These are phyloP conservation scores for Nasturtium officinale DNA, from an alignment of 345 rosid genomes.

Conservation along the genomic window DNA sequence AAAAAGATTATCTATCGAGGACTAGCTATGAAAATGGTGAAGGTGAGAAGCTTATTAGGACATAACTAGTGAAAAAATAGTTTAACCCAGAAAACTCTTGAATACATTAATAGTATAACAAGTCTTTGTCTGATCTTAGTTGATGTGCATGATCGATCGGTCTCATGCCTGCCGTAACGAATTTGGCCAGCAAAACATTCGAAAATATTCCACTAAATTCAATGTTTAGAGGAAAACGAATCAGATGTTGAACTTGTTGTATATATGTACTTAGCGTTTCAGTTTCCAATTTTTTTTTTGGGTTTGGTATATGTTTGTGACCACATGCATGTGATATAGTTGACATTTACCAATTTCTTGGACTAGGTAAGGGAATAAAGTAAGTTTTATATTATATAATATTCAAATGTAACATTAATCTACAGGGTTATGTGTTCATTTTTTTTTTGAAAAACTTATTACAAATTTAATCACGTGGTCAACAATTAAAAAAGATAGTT, in stretches of 20 bases:
- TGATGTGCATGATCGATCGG: too few relatives aligned
- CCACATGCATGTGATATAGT: constrained; percentile 24
- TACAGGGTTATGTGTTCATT: not conserved
- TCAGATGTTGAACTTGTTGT: constrained; percentile 16
- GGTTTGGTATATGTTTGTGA: constrained; percentile 23
- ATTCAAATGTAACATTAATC: not conserved
- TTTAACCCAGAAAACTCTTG: not conserved
- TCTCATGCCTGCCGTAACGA: not conserved
- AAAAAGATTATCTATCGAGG: constrained; percentile 12
- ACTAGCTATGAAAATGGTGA: constrained; percentile 2
- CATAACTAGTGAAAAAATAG: not conserved
- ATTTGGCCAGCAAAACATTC: constrained; percentile 5
- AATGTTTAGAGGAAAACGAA: constrained; percentile 3
- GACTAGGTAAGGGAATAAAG: not conserved
- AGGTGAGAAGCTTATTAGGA: constrained; percentile 13
- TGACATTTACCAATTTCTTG: constrained; percentile 30
- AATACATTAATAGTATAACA: not conserved
- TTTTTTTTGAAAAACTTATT: too few relatives aligned
- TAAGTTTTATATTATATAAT: not conserved
- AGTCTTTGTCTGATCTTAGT: constrained; percentile 2
- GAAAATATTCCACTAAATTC: constrained; percentile 5
- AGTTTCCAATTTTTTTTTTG: not conserved
- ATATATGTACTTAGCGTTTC: not conserved
- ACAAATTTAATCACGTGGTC: not conserved
- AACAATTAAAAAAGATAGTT: not conserved